A percentile compares a stretch with the other conserved stretches of the same genome.
These are phyloP conservation scores for Meripilus lineatus DNA, from an alignment of 1,284 basidiomycete genomes.

Conservation along the genomic window DNA sequence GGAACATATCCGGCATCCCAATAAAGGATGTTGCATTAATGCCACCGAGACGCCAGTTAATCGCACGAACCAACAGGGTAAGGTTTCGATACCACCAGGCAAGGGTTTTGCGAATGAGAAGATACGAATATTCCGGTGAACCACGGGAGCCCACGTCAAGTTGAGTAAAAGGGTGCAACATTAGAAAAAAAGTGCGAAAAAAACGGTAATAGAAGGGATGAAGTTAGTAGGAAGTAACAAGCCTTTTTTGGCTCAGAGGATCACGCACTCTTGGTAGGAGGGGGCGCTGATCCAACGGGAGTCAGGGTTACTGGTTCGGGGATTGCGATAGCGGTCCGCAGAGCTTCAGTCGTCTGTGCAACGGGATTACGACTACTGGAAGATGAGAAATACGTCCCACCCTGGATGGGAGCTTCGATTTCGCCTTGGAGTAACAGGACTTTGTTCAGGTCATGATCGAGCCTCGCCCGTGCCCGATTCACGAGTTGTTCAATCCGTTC, in stretches of 20 bases:
- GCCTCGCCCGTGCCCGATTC: conserved; percentile 44
- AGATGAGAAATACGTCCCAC: conserved; percentile 16
- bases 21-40: too few relatives aligned
- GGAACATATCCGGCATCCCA: too few relatives aligned
- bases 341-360: conserved; percentile 42
- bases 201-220: background rate
- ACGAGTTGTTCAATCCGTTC: conserved; percentile 50
- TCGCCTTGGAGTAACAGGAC: conserved; percentile 56
- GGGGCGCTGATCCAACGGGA: conserved; percentile 16
- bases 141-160: background rate
- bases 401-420: conserved; percentile 28
- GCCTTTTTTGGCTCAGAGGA: background rate
- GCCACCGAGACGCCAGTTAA: conserved; percentile 15
- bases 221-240: background rate
- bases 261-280: conserved; percentile 27
- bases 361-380: conserved; percentile 35
- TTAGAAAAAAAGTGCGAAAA: too few relatives aligned
- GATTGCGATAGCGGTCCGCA: conserved; percentile 38
- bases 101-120: background rate
- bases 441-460: conserved; percentile 51
- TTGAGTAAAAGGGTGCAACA: too few relatives aligned
- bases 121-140: background rate
- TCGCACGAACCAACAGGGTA: conserved; percentile 17
- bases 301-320: conserved; percentile 17
- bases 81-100: conserved; percentile 2